Percentiles rank a stretch among this genome's conserved stretches.
These are phyloP conservation scores for Ophiosphaerella korrae DNA, from an alignment of 2,329 filamentous ascomycete genomes.

Conservation along the genomic window DNA sequence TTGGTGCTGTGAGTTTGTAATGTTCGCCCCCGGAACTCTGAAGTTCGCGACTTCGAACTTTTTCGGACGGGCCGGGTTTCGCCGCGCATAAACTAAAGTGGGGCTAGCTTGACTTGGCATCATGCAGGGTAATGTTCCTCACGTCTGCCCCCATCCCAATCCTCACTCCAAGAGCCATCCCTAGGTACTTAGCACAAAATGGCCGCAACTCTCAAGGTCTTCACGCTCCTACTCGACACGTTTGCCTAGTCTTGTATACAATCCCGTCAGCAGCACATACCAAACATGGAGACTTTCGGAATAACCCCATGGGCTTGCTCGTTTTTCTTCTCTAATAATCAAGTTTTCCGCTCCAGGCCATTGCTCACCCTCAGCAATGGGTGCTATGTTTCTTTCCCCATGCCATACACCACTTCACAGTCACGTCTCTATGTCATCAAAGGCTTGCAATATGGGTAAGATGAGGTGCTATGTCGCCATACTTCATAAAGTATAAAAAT, in stretches of 20 bases:
- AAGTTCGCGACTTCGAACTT: constrained; percentile 31
- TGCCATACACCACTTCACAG: neutral
- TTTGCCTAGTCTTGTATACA: too few species aligned
- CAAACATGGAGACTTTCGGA: too few species aligned
- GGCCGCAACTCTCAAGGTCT: too few species aligned
- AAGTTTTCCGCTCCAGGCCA: neutral
- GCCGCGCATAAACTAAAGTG: constrained; percentile 4
- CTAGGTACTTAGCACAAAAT: too few species aligned
- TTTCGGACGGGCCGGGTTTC: constrained; percentile 27
- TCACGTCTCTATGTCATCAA: neutral
- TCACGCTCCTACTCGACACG: too few species aligned
- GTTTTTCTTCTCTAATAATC: neutral
- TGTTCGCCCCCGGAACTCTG: constrained; percentile 4
- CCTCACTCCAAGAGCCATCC: too few species aligned
- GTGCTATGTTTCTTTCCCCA: neutral
- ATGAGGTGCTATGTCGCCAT: constrained; percentile 7
- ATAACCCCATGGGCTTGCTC: too few species aligned
- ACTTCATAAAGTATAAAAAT: neutral
- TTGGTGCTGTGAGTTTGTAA: constrained; percentile 7
- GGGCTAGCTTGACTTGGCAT: constrained; percentile 1
- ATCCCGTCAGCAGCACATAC: too few species aligned
- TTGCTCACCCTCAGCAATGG: neutral
- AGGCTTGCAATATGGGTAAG: neutral
- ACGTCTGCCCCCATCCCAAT: too few species aligned
- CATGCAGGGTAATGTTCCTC: neutral